Percentiles rank a stretch among this genome's conserved stretches.
phyloP scores from a whole-genome alignment of 108 stramenopile genomes.

The Cylindrotheca closterium region DNA sequence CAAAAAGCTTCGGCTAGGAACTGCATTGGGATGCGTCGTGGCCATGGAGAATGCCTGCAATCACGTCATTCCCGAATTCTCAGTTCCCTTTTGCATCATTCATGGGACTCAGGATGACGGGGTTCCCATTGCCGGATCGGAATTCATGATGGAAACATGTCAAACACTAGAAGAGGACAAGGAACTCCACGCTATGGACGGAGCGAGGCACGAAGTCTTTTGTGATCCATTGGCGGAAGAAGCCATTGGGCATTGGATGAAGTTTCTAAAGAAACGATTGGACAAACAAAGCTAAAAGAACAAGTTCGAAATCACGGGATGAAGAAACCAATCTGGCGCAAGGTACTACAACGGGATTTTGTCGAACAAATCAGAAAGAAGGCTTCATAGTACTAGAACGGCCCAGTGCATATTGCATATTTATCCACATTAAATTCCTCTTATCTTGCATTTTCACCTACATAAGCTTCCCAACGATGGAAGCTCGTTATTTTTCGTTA shows the following conservation, averaged over 20 bases:
- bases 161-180: slow-evolving; percentile 21
- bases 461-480: no score
- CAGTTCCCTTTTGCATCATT: slow-evolving; percentile 41
- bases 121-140: slow-evolving; percentile 46
- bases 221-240: slow-evolving; percentile 43
- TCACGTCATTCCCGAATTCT: slow-evolving; percentile 42
- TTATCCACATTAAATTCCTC: no score
- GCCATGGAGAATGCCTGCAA: slow-evolving; percentile 37
- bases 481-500: no score
- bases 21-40: slow-evolving; percentile 37
- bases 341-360: no score
- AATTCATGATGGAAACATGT: slow-evolving; percentile 32
- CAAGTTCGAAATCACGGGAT: no score
- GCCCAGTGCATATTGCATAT: no score
- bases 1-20: slow-evolving; percentile 47
- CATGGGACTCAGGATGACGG: slow-evolving; percentile 52
- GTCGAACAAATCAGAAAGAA: no score
- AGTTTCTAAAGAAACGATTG: slow-evolving; percentile 33
- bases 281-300: not conserved
- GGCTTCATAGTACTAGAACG: no score
- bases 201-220: slow-evolving; percentile 44
- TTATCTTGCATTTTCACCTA: no score
- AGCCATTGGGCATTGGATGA: slow-evolving; percentile 19
- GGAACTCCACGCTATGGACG: slow-evolving; percentile 28
- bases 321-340: no score